Conservation (phyloP, 2,329 filamentous ascomycete genomes). For the Talaromyces sp. region DNA sequence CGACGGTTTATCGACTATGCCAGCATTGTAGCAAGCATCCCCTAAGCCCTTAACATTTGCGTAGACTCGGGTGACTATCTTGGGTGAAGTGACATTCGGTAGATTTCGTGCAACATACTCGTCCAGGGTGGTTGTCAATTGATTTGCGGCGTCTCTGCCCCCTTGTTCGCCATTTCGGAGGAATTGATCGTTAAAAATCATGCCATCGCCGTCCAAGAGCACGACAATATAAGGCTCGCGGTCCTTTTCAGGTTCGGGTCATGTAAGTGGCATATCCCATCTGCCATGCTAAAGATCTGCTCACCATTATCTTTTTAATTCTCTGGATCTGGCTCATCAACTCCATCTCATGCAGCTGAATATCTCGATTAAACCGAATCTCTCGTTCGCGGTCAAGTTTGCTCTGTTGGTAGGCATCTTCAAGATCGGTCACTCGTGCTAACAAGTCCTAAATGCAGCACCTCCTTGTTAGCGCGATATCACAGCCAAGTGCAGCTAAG, state of each 20-base stretch:
- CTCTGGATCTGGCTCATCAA: conserved; percentile 43
- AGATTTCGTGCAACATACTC: conserved; percentile 39
- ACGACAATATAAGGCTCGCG: conserved; percentile 51
- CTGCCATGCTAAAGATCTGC: conserved; percentile 4
- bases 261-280: neutral
- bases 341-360: conserved; percentile 43
- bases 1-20: conserved; percentile 38
- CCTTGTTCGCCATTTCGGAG: conserved; percentile 47
- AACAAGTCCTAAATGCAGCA: conserved; percentile 38
- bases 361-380: conserved; percentile 43
- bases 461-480: conserved; percentile 15
- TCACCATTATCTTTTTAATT: conserved; percentile 43
- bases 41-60: conserved; percentile 49
- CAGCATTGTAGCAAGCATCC: conserved; percentile 43
- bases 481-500: neutral
- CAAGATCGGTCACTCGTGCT: conserved; percentile 39
- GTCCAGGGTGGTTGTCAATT: conserved; percentile 41
- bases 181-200: conserved; percentile 51
- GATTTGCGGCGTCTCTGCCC: conserved; percentile 48
- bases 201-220: conserved; percentile 52
- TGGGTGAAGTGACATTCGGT: conserved; percentile 39
- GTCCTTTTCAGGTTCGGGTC: conserved; percentile 29
- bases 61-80: conserved; percentile 50
- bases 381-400: conserved; percentile 45
- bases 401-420: conserved; percentile 38